These are phyloP conservation scores for Emmonsiellopsis sp. DNA, from an alignment of 2,329 filamentous ascomycete genomes.

Conservation along the genomic window DNA sequence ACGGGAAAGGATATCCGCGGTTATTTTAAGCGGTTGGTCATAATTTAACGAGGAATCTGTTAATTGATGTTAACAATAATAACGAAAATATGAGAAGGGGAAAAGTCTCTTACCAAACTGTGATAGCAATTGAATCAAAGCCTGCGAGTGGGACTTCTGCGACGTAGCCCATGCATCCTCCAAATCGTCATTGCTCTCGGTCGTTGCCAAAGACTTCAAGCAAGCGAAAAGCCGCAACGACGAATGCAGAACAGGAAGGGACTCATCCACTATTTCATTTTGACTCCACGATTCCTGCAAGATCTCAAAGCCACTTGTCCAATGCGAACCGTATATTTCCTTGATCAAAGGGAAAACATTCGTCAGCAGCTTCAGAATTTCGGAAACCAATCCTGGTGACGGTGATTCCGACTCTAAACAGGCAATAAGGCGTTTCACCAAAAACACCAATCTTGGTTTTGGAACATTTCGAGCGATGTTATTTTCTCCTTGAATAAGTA, in stretches of 20 bases:
- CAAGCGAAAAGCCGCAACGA: conserved; percentile 62
- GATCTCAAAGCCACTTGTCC: conserved; percentile 58
- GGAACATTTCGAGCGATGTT: conserved; percentile 37
- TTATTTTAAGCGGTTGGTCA: conserved; percentile 62
- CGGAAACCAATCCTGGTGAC: conserved; percentile 25
- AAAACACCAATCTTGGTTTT: conserved; percentile 65
- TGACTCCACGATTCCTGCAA: conserved; percentile 51
- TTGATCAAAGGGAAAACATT: conserved; percentile 63
- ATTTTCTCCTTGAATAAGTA: conserved; percentile 42
- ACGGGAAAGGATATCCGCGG: conserved; percentile 65
- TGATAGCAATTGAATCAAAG: conserved; percentile 34
- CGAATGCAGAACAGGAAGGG: conserved; percentile 57
- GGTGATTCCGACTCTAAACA: conserved; percentile 58
- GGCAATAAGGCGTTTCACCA: conserved; percentile 66
- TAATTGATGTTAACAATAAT: conserved; percentile 6
- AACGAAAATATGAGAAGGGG: background rate
- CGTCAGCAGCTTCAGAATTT: conserved; percentile 36
- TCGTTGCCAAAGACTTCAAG: conserved; percentile 48
- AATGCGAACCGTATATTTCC: conserved; percentile 81
- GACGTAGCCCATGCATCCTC: conserved; percentile 61
- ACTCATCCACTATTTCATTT: conserved; percentile 38
- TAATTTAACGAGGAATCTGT: conserved; percentile 42
- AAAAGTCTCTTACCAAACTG: conserved; percentile 28
- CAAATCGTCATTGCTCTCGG: conserved; percentile 76
- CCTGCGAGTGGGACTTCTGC: conserved; percentile 51